phyloP scores from a whole-genome alignment of 1,139 yeast genomes.

The Pichia sp. region DNA sequence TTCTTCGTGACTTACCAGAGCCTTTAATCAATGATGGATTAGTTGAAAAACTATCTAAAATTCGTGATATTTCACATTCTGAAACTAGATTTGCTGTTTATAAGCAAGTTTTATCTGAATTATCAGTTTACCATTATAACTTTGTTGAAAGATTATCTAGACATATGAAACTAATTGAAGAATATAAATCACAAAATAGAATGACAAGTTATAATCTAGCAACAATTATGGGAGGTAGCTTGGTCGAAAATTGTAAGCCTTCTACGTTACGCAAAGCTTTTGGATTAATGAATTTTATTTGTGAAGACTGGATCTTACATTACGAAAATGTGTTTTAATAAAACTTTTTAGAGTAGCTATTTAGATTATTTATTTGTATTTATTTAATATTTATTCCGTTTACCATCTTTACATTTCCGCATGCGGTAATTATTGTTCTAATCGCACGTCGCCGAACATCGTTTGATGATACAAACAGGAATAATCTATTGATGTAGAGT shows the following conservation, averaged over 20 bases:
- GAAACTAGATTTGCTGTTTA: slow-evolving; percentile 35
- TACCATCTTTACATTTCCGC: too few species aligned
- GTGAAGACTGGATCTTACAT: slow-evolving; percentile 44
- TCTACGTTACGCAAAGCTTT: slow-evolving; percentile 45
- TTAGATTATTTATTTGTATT: not conserved
- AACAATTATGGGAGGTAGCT: slow-evolving; percentile 55
- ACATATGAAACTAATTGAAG: slow-evolving; percentile 54
- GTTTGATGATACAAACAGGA: too few species aligned
- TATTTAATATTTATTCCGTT: too few species aligned
- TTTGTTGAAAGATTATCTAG: slow-evolving; percentile 59
- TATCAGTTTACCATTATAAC: slow-evolving; percentile 64
- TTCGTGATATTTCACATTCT: slow-evolving; percentile 34
- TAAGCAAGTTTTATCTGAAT: slow-evolving; percentile 37
- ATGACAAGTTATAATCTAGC: slow-evolving; percentile 54
- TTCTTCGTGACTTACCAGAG: slow-evolving; percentile 83
- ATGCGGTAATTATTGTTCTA: too few species aligned
- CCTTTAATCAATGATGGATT: slow-evolving; percentile 64
- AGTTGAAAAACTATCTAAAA: slow-evolving; percentile 42
- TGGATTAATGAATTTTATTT: slow-evolving; percentile 49
- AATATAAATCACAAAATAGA: slow-evolving; percentile 39
- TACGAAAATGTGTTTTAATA: slow-evolving; percentile 35
- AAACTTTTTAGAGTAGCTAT: not conserved
- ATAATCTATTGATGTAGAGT: too few species aligned
- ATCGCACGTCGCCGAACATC: too few species aligned
- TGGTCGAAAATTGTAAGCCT: slow-evolving; percentile 51